These are phyloP conservation scores for Acidomyces sp. DNA, from an alignment of 495 filamentous ascomycete species.

Conservation along the genomic window DNA sequence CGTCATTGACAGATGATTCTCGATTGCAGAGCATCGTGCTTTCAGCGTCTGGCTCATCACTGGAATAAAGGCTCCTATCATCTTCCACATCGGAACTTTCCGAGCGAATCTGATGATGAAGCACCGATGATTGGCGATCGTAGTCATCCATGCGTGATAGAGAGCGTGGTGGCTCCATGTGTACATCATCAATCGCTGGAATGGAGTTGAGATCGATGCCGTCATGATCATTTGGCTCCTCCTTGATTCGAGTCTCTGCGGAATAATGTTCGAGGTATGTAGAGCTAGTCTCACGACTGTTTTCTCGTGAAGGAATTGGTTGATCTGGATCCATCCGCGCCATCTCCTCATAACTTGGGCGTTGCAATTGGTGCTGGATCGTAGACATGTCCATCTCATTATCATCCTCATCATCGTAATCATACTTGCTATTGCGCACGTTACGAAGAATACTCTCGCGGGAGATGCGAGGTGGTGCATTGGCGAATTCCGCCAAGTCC, in stretches of 20 bases:
- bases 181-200: conserved; percentile 33
- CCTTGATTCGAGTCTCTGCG: conserved; percentile 55
- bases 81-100: conserved; percentile 21
- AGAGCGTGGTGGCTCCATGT: conserved; percentile 25
- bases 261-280: not conserved
- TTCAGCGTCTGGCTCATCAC: conserved; percentile 16
- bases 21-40: conserved; percentile 12
- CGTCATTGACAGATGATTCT: not conserved
- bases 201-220: conserved; percentile 58
- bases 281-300: conserved; percentile 16
- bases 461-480: conserved; percentile 60
- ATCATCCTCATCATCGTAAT: conserved; percentile 49
- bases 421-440: conserved; percentile 38
- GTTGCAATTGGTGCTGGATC: conserved; percentile 21
- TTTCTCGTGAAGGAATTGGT: conserved; percentile 63
- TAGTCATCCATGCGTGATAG: conserved; percentile 22
- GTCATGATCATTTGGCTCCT: conserved; percentile 46
- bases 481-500: conserved; percentile 19
- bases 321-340: conserved; percentile 63
- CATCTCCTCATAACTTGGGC: conserved; percentile 32
- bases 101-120: conserved; percentile 24
- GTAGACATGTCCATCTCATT: conserved; percentile 15
- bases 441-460: conserved; percentile 85
- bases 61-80: conserved; percentile 29
- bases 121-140: conserved; percentile 28